A percentile compares a stretch with the other conserved stretches of the same genome.
Evolutionary conservation across 768 basidiomycete species (phyloP).

Genomic region (Hygrophoropsis aurantiaca): DNA sequence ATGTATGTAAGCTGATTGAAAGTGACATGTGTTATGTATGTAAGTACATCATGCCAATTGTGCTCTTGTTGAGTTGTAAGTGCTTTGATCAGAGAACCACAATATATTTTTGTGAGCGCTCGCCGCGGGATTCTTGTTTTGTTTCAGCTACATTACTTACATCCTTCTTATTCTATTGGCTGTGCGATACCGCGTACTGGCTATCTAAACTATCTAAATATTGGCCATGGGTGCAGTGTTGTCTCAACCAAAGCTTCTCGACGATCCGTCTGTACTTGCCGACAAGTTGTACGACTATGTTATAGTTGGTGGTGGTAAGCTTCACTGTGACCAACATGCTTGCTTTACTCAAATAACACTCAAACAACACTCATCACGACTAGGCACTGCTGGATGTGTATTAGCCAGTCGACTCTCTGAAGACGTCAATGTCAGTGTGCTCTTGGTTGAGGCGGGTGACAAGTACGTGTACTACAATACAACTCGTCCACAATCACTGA

Average conservation of each 20-base stretch:
- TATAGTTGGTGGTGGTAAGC: conserved; percentile 12
- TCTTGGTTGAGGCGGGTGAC: conserved; percentile 31
- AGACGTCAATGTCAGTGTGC: conserved; percentile 33
- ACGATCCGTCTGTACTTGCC: neutral
- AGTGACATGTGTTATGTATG: too few species aligned
- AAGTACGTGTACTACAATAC: conserved; percentile 37
- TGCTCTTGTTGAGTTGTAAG: too few species aligned
- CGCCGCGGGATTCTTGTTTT: too few species aligned
- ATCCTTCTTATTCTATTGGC: too few species aligned
- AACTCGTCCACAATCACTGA: neutral
- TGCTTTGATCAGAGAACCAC: too few species aligned
- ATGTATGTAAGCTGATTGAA: too few species aligned
- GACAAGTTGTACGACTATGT: conserved; percentile 10
- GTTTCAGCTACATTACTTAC: too few species aligned
- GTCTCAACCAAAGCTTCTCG: neutral
- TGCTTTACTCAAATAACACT: too few species aligned
- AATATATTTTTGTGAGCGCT: too few species aligned
- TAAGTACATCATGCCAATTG: too few species aligned
- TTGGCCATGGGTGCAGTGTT: conserved; percentile 3
- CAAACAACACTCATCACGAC: conserved; percentile 3
- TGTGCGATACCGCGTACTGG: too few species aligned
- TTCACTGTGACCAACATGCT: neutral
- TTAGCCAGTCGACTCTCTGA: conserved; percentile 38
- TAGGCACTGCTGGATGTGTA: conserved; percentile 37
- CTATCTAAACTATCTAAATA: too few species aligned